Percentiles rank a stretch among this genome's conserved stretches.
These are phyloP conservation scores for Cryptococcus sp. DNA, from an alignment of 1,284 basidiomycete species.

Conservation along the genomic window DNA sequence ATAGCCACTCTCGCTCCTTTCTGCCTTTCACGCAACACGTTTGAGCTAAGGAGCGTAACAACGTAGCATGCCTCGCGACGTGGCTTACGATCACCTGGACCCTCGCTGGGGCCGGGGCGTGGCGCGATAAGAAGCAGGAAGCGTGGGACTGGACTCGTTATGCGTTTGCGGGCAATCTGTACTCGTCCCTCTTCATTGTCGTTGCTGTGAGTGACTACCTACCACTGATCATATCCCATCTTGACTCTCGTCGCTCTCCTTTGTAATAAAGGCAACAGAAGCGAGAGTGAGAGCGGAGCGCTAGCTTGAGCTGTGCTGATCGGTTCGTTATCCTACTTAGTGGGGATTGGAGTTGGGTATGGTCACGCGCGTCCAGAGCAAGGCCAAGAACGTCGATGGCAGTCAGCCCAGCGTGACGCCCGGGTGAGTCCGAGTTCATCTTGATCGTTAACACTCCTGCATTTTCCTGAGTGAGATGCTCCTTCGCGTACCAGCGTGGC, in stretches of 20 bases:
- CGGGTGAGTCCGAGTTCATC: too few species aligned
- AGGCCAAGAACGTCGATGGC: slow-evolving; percentile 11
- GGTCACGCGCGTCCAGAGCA: slow-evolving; percentile 15
- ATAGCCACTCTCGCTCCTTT: not conserved
- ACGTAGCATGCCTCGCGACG: slow-evolving; percentile 14
- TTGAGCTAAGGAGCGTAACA: not conserved
- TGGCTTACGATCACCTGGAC: slow-evolving; percentile 32
- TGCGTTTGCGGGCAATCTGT: slow-evolving; percentile 21
- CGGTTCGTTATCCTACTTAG: too few species aligned
- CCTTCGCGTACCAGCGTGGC: too few species aligned
- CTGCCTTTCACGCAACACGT: not conserved
- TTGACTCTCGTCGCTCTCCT: not conserved
- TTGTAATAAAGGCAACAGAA: too few species aligned
- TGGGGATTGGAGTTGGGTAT: slow-evolving; percentile 27
- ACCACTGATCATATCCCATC: not conserved
- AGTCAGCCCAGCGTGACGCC: slow-evolving; percentile 19
- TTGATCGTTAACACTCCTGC: too few species aligned
- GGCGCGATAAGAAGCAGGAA: slow-evolving; percentile 17
- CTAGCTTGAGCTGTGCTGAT: not conserved
- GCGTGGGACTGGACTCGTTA: slow-evolving; percentile 32
- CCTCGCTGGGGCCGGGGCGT: slow-evolving; percentile 32
- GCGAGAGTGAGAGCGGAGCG: too few species aligned
- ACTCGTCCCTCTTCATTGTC: slow-evolving; percentile 23
- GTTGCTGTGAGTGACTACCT: slow-evolving; percentile 27
- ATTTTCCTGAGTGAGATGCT: too few species aligned